Evolutionary conservation across 306 rosid species (phyloP).

Genomic region (Prunus salicina): DNA sequence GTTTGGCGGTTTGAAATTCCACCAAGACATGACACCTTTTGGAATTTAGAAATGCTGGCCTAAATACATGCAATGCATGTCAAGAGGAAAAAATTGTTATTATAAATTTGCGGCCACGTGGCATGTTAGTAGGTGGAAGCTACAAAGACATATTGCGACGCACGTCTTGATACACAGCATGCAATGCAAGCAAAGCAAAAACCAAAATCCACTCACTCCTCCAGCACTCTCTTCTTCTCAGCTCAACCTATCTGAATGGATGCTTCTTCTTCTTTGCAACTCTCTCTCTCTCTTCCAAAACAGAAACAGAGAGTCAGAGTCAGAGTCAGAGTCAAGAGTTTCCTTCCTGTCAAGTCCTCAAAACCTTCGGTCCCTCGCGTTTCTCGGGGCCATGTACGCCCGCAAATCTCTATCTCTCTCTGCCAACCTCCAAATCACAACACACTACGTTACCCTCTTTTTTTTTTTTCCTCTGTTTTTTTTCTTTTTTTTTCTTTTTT

Average conservation of each 20-base stretch:
- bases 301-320: not conserved
- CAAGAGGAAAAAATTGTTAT: too few species aligned
- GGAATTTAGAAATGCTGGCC: too few species aligned
- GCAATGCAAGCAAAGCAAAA: not conserved
- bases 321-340: not conserved
- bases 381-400: conserved; percentile 34
- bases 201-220: not conserved
- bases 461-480: not conserved
- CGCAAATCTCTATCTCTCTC: conserved; percentile 40
- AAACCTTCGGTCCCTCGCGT: conserved; percentile 34
- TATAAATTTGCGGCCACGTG: not conserved
- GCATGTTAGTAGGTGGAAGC: not conserved
- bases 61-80: too few species aligned
- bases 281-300: not conserved
- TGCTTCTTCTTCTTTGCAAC: not conserved
- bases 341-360: conserved; percentile 34
- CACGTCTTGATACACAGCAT: not conserved
- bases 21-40: too few species aligned
- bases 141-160: not conserved
- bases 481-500: not conserved
- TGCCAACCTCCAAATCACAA: conserved; percentile 26
- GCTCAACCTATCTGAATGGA: not conserved
- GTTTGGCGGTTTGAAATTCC: too few species aligned
- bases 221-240: not conserved
- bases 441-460: conserved; percentile 20